Conservation (phyloP, 2,329 filamentous ascomycete species). For the Chaetothyriales sp. region DNA sequence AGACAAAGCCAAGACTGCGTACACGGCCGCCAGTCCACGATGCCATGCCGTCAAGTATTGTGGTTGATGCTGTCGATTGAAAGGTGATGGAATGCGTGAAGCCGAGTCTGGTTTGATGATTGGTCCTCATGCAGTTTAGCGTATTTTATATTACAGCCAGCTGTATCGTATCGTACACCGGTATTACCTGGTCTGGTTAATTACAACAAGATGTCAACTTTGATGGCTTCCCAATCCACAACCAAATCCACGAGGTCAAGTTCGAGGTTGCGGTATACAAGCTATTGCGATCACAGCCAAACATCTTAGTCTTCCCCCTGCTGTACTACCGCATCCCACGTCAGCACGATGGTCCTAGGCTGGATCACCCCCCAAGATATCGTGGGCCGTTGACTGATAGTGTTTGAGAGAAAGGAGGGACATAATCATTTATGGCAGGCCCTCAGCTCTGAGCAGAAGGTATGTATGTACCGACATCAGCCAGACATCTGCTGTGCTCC, state of each 20-base stretch:
- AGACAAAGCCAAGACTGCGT: not conserved
- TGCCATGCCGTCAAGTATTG: not conserved
- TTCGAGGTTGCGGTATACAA: slow-evolving; percentile 14
- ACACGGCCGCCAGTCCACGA: not conserved
- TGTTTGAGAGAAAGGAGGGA: not conserved
- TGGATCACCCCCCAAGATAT: slow-evolving; percentile 2
- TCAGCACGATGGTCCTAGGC: not conserved
- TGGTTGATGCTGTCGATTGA: not conserved
- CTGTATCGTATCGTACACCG: no score
- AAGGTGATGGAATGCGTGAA: not conserved
- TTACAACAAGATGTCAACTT: no score
- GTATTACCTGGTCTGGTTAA: no score
- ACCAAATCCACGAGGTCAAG: slow-evolving; percentile 8
- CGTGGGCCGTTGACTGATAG: slow-evolving; percentile 3
- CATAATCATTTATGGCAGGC: no score
- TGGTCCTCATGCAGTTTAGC: no score
- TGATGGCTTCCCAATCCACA: slow-evolving; percentile 5
- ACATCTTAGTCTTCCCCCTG: slow-evolving; percentile 11
- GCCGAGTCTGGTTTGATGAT: not conserved
- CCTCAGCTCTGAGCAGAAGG: not conserved
- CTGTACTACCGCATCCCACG: slow-evolving; percentile 13
- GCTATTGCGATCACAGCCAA: slow-evolving; percentile 11
- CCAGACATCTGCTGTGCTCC: no score
- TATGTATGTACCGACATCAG: no score
- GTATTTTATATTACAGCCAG: no score